Base-by-base conservation (phyloP, 208 protist species). In the Leishmania braziliensis region DNA sequence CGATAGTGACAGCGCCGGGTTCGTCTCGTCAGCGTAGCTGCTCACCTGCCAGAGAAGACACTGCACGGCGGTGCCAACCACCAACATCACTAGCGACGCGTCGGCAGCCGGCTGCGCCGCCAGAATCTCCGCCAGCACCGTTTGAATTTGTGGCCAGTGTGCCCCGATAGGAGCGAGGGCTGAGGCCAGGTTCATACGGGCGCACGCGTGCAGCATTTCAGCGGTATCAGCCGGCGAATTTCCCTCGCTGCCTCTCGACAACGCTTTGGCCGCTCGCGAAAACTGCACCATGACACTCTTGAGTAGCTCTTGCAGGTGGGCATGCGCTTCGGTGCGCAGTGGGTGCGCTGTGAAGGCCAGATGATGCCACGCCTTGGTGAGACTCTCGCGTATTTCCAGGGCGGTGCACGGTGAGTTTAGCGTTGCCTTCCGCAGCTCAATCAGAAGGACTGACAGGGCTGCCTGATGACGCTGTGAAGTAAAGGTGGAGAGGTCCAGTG, bases 301-400 rank as follows among this genome's bases (percentile, higher is more conserved):
- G n/a, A 87, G 78, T 16, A 96, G 68, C 81, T 95, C 91, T 77
- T 92, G 85, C 75, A 98, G 68, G 68, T 98, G 91, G 29, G 85
- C 90, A 74, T 91, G 71, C 0, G 91, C 93, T 66, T 91, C 89
- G 53, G n/a, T 90, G 43, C 85, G 89, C 26, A 95, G 72, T 0
- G 91, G 88, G 78, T 94, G 89, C 65, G 91, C 90, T 48, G 88
- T 86, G 79, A 86, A 84, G 58, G 83, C 82, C 46, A 98, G 78
- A 2, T 89, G 80, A 74, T 91, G 75, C 95, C 95, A 98, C 14
- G 92, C 93, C n/a, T 83, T 75, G 23, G 91, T 74, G 66, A 95
- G 85, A n/a, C 58, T 84, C 36, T 87, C 71, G 9, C 86, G 76
- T 26, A 77, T 81, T 39, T 89, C 88, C n/a, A 80, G 33, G 0